A percentile compares a stretch with the other conserved stretches of the same genome.
These are phyloP conservation scores for Penicillium longicatenatum DNA, from an alignment of 495 filamentous ascomycete species.

Conservation along the genomic window DNA sequence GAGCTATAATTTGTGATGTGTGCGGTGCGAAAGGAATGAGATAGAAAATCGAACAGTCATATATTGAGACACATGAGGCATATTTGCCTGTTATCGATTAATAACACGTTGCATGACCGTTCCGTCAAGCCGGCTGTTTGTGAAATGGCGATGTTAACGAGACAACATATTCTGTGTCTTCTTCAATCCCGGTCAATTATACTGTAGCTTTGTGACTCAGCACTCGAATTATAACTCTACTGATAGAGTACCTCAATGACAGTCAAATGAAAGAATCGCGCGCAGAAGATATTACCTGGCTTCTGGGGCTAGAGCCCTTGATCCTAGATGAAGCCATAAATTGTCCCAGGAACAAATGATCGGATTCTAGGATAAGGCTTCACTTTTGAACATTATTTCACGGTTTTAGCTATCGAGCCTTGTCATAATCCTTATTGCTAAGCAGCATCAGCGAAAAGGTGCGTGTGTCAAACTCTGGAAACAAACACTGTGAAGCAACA, in stretches of 20 bases:
- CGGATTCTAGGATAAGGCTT: neutral
- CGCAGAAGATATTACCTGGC: neutral
- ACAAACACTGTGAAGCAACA: neutral
- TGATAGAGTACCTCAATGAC: too few relatives aligned
- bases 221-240: too few relatives aligned
- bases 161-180: too few relatives aligned
- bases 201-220: too few relatives aligned
- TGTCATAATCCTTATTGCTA: neutral
- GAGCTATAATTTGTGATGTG: neutral
- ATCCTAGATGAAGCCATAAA: neutral
- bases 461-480: neutral
- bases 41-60: neutral
- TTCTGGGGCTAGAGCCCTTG: neutral
- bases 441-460: neutral
- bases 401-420: neutral
- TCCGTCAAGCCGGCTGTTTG: too few relatives aligned
- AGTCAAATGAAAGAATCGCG: neutral
- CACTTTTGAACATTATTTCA: neutral
- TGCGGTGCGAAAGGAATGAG: neutral
- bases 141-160: too few relatives aligned
- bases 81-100: too few relatives aligned
- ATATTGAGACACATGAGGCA: too few relatives aligned
- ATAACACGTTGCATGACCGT: too few relatives aligned
- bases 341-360: neutral
- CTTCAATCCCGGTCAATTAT: too few relatives aligned